Evolutionary conservation across 1,284 basidiomycete species (phyloP).

Genomic region (Xerocomus nothofagi): DNA sequence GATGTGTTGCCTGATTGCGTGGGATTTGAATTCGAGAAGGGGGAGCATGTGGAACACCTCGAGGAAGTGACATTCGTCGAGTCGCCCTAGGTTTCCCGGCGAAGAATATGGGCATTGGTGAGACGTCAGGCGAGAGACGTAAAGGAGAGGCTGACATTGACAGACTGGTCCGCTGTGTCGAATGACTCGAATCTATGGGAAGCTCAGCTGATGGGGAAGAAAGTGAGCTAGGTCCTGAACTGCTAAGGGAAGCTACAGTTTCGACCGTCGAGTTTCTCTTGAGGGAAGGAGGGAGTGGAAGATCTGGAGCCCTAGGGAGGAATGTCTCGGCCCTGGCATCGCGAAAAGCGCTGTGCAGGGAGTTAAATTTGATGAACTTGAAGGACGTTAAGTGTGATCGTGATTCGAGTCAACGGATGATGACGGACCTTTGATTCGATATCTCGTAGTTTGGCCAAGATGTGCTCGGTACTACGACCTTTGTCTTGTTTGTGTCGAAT

Average conservation of each 20-base stretch:
- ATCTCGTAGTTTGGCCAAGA: constrained; percentile 29
- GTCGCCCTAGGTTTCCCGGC: not conserved
- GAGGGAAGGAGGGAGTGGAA: constrained; percentile 25
- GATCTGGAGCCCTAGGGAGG: constrained; percentile 28
- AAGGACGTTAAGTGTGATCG: constrained; percentile 9
- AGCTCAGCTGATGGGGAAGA: constrained; percentile 1
- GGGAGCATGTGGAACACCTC: not conserved
- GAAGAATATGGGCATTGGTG: constrained; percentile 2
- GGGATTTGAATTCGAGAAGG: constrained; percentile 21
- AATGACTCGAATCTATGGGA: not conserved
- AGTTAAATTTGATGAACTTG: constrained; percentile 32
- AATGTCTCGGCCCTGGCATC: constrained; percentile 33
- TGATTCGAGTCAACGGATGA: not conserved
- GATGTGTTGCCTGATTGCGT: constrained; percentile 1
- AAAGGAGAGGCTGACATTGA: not conserved
- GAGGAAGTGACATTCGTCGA: constrained; percentile 8
- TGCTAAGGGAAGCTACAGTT: not conserved
- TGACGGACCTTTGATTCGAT: constrained; percentile 33
- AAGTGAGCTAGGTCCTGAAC: not conserved
- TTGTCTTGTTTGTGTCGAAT: constrained; percentile 33
- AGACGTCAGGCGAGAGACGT: constrained; percentile 5
- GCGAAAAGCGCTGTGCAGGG: constrained; percentile 32
- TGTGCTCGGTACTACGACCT: constrained; percentile 33
- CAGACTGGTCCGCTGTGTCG: not conserved
- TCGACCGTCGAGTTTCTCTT: not conserved